Base-by-base conservation (phyloP, 345 rosid genomes). In the Populus pruinosa region DNA sequence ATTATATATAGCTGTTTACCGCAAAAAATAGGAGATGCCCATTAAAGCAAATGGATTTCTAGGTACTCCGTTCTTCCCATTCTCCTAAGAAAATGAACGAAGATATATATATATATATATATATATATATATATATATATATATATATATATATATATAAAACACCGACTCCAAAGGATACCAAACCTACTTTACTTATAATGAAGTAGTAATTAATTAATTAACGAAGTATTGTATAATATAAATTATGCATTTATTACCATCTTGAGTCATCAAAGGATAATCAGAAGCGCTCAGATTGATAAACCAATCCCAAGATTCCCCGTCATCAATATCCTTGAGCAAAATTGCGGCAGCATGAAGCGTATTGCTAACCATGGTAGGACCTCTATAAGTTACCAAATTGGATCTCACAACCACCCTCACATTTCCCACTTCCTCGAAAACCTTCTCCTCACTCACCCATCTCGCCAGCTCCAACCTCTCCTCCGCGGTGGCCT, bases 241-340 rank as follows among this genome's bases (percentile, higher is more conserved):
- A 33, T 33, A 33, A 33, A 33, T 38, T 38, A 38, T 38, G 6
- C 6, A 38, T 38, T 38, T 5, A 78, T 55, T 88, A 94, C 97
- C 97, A 83, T 94, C 98, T 89, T 91, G 98, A 75, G 98, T 94
- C 56, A 92, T 82, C 71, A 94, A 81, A 56, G 98, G 98, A 82
- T 92, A 94, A 84, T 92, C 98, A 2, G 98, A 94, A 71, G 96
- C 98, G 82, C 97, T 94, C 82, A 94, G 82, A 78, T 94, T 94
- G 75, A 94, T 82, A 61, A 94, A 92, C 98, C 98, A 94, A 83
- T 94, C 98, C 98, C 98, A 94, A 8, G 14, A 44, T 44, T 89
- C 89, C 38, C 92, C 94, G 61, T 92, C 92, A 44, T 2, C 17
- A 13, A 44, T 44, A 33, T 92, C 92, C 80, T 29, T 90, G 63